Percentiles rank a stretch among this genome's conserved stretches.
Conservation (phyloP, 2,329 filamentous ascomycete species). For the Colletotrichum sp. region DNA sequence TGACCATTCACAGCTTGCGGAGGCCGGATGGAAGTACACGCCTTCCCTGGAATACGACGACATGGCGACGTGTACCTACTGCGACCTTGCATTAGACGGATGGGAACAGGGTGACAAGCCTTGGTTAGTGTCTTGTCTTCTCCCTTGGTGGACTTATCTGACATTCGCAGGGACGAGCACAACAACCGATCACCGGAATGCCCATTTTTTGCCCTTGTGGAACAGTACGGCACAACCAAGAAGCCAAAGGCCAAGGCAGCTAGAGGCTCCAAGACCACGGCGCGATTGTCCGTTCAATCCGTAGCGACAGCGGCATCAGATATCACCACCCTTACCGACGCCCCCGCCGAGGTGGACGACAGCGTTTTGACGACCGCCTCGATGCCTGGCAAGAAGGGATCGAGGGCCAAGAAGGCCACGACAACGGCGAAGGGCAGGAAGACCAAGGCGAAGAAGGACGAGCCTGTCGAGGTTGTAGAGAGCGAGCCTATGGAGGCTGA, state of each 20-base stretch:
- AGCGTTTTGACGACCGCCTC: constrained; percentile 65
- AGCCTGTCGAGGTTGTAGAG: constrained; percentile 48
- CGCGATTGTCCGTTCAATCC: constrained; percentile 68
- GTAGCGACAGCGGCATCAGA: constrained; percentile 57
- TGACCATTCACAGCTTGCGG: constrained; percentile 69
- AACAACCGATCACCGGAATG: constrained; percentile 79
- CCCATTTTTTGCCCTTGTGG: constrained; percentile 78
- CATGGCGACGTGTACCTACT: constrained; percentile 91
- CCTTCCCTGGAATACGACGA: constrained; percentile 84
- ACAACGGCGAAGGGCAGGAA: constrained; percentile 60
- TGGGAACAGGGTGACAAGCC: constrained; percentile 96
- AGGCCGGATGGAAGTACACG: constrained; percentile 93
- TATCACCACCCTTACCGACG: constrained; percentile 50
- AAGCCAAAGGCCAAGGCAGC: constrained; percentile 60
- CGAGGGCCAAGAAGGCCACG: constrained; percentile 61
- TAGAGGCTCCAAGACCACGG: constrained; percentile 68
- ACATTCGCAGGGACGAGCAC: constrained; percentile 76
- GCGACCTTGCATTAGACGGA: constrained; percentile 85
- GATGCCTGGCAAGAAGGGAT: constrained; percentile 57
- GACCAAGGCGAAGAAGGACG: constrained; percentile 56
- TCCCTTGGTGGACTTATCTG: constrained; percentile 19
- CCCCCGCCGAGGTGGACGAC: constrained; percentile 58
- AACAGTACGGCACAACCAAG: constrained; percentile 61
- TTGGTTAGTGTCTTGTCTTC: constrained; percentile 58
- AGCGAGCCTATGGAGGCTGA: neutral